Conservation (phyloP, 2,329 filamentous ascomycete genomes). For the Endothia cerciana region DNA sequence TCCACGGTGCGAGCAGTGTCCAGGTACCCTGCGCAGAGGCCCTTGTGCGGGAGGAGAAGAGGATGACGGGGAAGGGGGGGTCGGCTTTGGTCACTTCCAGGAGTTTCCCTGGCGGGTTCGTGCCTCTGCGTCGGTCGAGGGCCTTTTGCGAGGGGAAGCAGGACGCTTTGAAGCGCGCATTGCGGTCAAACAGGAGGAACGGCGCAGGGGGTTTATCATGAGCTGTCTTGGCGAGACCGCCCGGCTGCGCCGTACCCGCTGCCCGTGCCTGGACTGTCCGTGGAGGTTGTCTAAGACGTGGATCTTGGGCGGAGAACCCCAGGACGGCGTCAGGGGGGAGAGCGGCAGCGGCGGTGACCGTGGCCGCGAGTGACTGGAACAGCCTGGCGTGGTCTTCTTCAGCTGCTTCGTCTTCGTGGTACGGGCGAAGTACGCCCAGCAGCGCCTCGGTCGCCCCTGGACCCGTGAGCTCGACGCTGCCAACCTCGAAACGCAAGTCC, state of each 20-base stretch:
- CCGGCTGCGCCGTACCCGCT: not conserved
- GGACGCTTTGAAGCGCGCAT: constrained; percentile 65
- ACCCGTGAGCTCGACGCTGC: constrained; percentile 60
- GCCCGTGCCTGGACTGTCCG: constrained; percentile 48
- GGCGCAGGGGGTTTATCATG: constrained; percentile 34
- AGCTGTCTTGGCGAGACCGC: constrained; percentile 53
- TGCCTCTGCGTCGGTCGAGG: constrained; percentile 75
- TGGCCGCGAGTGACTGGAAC: constrained; percentile 56
- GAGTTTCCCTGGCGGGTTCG: constrained; percentile 63
- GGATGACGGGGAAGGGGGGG: constrained; percentile 75
- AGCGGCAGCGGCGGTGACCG: constrained; percentile 70
- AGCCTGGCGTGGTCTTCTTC: constrained; percentile 49
- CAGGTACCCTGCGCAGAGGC: constrained; percentile 66
- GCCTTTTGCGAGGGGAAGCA: constrained; percentile 75
- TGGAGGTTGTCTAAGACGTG: constrained; percentile 78
- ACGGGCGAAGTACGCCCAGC: constrained; percentile 66
- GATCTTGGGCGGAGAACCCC: constrained; percentile 75
- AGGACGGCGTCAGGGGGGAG: constrained; percentile 73
- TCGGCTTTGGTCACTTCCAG: constrained; percentile 64
- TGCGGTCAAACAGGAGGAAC: constrained; percentile 69
- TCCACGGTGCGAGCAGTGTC: constrained; percentile 89
- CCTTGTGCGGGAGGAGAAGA: constrained; percentile 62
- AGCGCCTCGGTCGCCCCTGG: constrained; percentile 82
- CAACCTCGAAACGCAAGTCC: constrained; percentile 70
- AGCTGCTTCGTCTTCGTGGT: constrained; percentile 39